These are phyloP conservation scores for Endotrypanum monterogeii DNA, from an alignment of 208 protist genomes.

Conservation along the genomic window DNA sequence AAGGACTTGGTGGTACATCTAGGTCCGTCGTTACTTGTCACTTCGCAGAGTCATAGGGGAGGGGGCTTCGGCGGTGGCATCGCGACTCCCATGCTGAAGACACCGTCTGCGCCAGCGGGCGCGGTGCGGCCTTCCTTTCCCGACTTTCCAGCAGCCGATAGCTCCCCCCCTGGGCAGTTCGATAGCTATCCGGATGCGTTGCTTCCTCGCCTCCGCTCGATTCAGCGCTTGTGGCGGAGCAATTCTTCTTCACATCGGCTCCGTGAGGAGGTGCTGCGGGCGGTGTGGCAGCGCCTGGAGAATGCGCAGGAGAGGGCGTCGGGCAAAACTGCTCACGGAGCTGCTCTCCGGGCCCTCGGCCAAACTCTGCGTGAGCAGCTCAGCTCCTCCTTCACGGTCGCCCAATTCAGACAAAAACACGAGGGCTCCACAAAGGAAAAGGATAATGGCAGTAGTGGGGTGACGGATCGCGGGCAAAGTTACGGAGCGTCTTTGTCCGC, in stretches of 20 bases:
- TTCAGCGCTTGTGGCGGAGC: conserved; percentile 59
- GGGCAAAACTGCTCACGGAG: conserved; percentile 9
- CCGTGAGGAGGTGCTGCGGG: conserved; percentile 41
- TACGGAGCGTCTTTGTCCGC: neutral
- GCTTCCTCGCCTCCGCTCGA: conserved; percentile 13
- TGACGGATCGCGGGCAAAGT: neutral
- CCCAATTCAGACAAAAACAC: too few relatives aligned
- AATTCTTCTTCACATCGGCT: conserved; percentile 31
- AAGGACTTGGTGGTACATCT: too few relatives aligned
- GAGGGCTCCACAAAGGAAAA: neutral
- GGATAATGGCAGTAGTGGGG: neutral
- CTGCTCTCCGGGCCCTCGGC: conserved; percentile 19
- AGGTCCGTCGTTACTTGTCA: neutral
- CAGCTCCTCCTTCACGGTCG: conserved; percentile 6
- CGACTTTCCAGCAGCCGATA: conserved; percentile 14
- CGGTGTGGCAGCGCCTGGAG: conserved; percentile 50
- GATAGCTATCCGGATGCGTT: conserved; percentile 16
- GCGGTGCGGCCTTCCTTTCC: conserved; percentile 8
- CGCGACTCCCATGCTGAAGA: neutral
- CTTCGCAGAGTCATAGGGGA: neutral
- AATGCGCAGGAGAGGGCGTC: conserved; percentile 38
- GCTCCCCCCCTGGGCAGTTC: conserved; percentile 10
- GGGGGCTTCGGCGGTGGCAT: neutral
- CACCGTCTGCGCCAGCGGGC: neutral
- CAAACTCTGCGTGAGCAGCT: conserved; percentile 10